Percentiles rank a stretch among this genome's conserved stretches.
Evolutionary conservation across 2,329 filamentous ascomycete genomes (phyloP).

Genomic region (Claviceps sp.): DNA sequence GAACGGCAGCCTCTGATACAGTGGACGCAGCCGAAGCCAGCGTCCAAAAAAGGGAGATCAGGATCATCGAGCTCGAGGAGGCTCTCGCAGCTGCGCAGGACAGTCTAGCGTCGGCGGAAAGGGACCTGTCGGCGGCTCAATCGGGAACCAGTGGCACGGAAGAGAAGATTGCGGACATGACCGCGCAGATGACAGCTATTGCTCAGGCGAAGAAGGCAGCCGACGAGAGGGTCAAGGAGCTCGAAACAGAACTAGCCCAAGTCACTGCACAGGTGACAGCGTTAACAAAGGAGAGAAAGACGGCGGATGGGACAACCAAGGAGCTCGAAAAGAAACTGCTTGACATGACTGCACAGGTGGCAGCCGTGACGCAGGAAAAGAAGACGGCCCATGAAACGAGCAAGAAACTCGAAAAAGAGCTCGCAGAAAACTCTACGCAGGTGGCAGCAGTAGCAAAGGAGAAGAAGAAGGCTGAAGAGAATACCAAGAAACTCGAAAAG

Average conservation of each 20-base stretch:
- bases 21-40: conserved; percentile 13
- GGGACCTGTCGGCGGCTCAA: conserved; percentile 19
- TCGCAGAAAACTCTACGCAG: conserved; percentile 4
- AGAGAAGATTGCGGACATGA: conserved; percentile 15
- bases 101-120: conserved; percentile 19
- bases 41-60: conserved; percentile 22
- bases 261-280: conserved; percentile 13
- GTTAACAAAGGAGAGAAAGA: conserved; percentile 13
- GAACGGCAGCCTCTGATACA: conserved; percentile 12
- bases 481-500: conserved; percentile 14
- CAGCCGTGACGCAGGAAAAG: conserved; percentile 16
- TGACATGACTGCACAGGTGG: conserved; percentile 21
- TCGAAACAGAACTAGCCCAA: conserved; percentile 14
- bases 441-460: conserved; percentile 17
- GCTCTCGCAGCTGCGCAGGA: conserved; percentile 5
- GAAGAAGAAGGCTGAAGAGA: conserved; percentile 15
- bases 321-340: conserved; percentile 14
- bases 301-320: conserved; percentile 15
- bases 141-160: conserved; percentile 24
- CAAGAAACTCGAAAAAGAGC: conserved; percentile 14
- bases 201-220: conserved; percentile 14
- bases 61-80: conserved; percentile 27
- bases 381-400: conserved; percentile 15
- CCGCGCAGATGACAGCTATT: conserved; percentile 15
- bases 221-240: conserved; percentile 13